phyloP scores from a whole-genome alignment of 2,329 filamentous ascomycete genomes.

The Paramyrothecium roridum region DNA sequence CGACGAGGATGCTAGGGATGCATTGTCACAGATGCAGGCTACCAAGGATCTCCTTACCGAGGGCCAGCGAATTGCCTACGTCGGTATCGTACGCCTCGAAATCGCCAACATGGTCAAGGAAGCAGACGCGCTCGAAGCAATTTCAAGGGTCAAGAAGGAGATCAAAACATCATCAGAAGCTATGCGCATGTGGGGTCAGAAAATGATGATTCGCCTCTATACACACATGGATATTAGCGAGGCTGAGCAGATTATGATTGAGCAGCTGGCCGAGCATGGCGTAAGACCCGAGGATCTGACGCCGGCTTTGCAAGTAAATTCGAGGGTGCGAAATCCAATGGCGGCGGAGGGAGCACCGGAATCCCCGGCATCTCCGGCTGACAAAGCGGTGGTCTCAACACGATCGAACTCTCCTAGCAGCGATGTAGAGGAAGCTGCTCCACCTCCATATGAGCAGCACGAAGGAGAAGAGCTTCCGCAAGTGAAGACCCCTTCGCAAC shows the following conservation, averaged over 20 bases:
- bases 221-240: conserved; percentile 93
- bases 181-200: conserved; percentile 94
- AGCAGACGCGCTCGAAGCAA: conserved; percentile 57
- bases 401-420: conserved; percentile 5
- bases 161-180: conserved; percentile 68
- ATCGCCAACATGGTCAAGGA: conserved; percentile 75
- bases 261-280: conserved; percentile 90
- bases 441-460: conserved; percentile 60
- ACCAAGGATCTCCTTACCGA: conserved; percentile 95
- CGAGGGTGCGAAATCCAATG: conserved; percentile 89
- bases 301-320: conserved; percentile 83
- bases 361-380: conserved; percentile 6
- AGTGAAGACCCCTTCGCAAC: conserved; percentile 77
- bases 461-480: conserved; percentile 70
- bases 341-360: conserved; percentile 40
- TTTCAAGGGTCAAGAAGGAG: conserved; percentile 69
- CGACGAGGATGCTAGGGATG: conserved; percentile 82
- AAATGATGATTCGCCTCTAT: conserved; percentile 95
- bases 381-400: conserved; percentile 13
- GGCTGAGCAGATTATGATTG: conserved; percentile 96
- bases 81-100: conserved; percentile 80
- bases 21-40: conserved; percentile 86
- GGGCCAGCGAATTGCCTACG: conserved; percentile 92
- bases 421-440: conserved; percentile 23
- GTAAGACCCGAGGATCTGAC: conserved; percentile 82